A percentile compares a stretch with the other conserved stretches of the same genome.
Evolutionary conservation across 495 filamentous ascomycete species (phyloP).

Genomic region (Rhizodiscina lignyota): DNA sequence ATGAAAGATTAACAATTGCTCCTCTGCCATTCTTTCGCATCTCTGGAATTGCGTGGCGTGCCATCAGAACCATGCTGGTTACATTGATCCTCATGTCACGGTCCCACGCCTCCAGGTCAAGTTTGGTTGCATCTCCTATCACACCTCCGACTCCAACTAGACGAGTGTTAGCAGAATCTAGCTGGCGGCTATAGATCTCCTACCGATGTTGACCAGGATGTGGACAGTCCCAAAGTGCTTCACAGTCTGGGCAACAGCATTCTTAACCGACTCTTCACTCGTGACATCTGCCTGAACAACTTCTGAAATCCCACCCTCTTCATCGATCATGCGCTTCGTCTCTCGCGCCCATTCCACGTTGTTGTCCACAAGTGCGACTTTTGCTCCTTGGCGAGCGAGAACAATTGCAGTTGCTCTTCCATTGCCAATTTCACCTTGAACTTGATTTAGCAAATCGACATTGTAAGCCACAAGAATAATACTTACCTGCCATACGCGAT

Average conservation of each 20-base stretch:
- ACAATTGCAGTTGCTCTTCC: constrained; percentile 40
- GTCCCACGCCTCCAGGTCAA: constrained; percentile 36
- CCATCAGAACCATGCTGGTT: constrained; percentile 41
- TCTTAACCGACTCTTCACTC: constrained; percentile 26
- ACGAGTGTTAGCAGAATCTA: no score
- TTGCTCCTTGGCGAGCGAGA: constrained; percentile 34
- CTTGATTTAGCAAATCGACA: no score
- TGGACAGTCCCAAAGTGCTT: constrained; percentile 31
- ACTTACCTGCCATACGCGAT: constrained; percentile 29
- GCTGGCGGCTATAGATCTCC: no score
- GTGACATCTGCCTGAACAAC: constrained; percentile 33
- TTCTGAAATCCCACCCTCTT: constrained; percentile 19
- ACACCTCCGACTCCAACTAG: constrained; percentile 39
- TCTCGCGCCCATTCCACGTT: constrained; percentile 27
- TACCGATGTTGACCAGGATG: constrained; percentile 39
- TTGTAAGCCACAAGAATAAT: no score
- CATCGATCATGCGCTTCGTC: constrained; percentile 31
- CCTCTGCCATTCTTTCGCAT: constrained; percentile 28
- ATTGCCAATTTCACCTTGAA: constrained; percentile 36
- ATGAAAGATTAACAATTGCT: constrained; percentile 38
- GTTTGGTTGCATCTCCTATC: constrained; percentile 32
- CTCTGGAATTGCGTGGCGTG: constrained; percentile 33
- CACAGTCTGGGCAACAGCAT: constrained; percentile 22
- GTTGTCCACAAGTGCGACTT: constrained; percentile 36
- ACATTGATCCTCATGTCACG: constrained; percentile 39